Conservation (phyloP, 106 monocot species). For the Posidonia australis region DNA sequence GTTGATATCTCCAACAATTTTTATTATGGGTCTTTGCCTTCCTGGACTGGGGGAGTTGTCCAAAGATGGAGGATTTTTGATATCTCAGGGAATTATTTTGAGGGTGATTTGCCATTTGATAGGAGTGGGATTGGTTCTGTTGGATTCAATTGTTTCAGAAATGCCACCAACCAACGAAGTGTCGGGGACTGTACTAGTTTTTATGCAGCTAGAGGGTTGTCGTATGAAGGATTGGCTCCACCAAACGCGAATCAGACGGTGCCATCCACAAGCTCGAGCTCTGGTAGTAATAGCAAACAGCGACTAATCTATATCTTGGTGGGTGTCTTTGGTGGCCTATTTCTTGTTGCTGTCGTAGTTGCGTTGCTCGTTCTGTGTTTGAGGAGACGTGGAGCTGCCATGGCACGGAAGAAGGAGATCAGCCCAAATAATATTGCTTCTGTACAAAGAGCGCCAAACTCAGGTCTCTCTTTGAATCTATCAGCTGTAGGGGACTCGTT, state of each 20-base stretch:
- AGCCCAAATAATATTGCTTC: not conserved
- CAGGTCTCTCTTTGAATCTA: conserved; percentile 23
- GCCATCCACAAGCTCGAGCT: not conserved
- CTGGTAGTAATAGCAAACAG: conserved; percentile 19
- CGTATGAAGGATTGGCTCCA: conserved; percentile 27
- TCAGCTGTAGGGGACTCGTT: conserved; percentile 60
- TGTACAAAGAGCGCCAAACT: conserved; percentile 7
- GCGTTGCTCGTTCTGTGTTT: conserved; percentile 29
- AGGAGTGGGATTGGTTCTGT: conserved; percentile 19
- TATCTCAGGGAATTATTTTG: conserved; percentile 62
- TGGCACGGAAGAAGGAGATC: conserved; percentile 10
- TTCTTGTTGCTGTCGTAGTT: conserved; percentile 22
- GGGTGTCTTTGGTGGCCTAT: conserved; percentile 41
- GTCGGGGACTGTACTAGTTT: conserved; percentile 38
- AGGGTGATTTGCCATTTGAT: conserved; percentile 29
- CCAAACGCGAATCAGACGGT: conserved; percentile 10
- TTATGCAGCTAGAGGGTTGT: conserved; percentile 38
- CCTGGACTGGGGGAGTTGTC: conserved; percentile 12
- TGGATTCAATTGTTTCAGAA: conserved; percentile 42
- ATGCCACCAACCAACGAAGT: conserved; percentile 35
- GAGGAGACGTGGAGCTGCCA: conserved; percentile 15
- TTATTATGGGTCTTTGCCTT: conserved; percentile 39
- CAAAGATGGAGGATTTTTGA: conserved; percentile 19
- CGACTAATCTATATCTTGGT: conserved; percentile 50
- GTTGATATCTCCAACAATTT: conserved; percentile 57